These are phyloP conservation scores for Metschnikowia arizonensis DNA, from an alignment of 805 yeast genomes.

Conservation along the genomic window DNA sequence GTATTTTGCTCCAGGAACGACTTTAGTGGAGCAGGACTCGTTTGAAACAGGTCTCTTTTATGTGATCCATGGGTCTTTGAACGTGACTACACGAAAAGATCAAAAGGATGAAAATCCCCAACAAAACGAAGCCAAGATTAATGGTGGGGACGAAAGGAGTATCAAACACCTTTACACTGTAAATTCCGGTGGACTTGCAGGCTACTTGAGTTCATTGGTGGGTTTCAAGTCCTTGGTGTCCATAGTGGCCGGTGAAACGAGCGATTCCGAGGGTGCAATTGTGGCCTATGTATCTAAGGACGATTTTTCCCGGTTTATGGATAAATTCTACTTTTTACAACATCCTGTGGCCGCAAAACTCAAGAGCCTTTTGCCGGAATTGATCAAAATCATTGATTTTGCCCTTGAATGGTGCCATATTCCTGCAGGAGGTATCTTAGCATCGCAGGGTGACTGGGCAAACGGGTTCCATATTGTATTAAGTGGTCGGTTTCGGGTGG, in stretches of 20 bases:
- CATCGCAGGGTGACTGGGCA: slow-evolving; percentile 79
- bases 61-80: slow-evolving; percentile 73
- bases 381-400: slow-evolving; percentile 73
- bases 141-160: neutral
- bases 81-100: slow-evolving; percentile 36
- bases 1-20: slow-evolving; percentile 48
- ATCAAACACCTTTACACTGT: slow-evolving; percentile 51
- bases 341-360: slow-evolving; percentile 73
- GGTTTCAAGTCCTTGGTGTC: slow-evolving; percentile 77
- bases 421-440: slow-evolving; percentile 78
- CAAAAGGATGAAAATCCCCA: slow-evolving; percentile 2
- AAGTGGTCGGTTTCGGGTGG: slow-evolving; percentile 80
- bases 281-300: slow-evolving; percentile 64
- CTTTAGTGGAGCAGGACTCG: slow-evolving; percentile 60
- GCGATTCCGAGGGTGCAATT: slow-evolving; percentile 39
- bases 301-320: slow-evolving; percentile 62
- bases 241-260: slow-evolving; percentile 25
- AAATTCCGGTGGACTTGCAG: slow-evolving; percentile 77
- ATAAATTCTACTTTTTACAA: slow-evolving; percentile 70
- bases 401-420: slow-evolving; percentile 94
- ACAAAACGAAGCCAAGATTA: neutral
- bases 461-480: slow-evolving; percentile 87
- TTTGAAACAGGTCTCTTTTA: slow-evolving; percentile 73
- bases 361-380: slow-evolving; percentile 60
- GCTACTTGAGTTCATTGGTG: slow-evolving; percentile 75